Percentiles rank a stretch among this genome's conserved stretches.
These are phyloP conservation scores for Erigeron canadensis DNA, from an alignment of 129 eudicot species.

Conservation along the genomic window DNA sequence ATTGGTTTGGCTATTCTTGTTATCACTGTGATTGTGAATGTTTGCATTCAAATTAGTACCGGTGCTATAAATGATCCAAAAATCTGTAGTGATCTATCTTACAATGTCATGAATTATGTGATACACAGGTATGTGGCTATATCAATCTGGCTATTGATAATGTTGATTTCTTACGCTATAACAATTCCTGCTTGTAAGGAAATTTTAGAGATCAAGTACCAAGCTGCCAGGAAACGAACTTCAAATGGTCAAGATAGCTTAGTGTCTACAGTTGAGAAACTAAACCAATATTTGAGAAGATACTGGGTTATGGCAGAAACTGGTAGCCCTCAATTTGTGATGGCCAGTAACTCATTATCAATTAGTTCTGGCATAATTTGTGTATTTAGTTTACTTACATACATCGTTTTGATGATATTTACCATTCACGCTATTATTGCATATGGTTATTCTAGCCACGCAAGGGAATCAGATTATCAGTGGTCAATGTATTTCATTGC, in stretches of 20 bases:
- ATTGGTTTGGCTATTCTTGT: slow-evolving; percentile 43
- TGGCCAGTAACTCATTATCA: not conserved
- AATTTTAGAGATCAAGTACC: not conserved
- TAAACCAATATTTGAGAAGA: not conserved
- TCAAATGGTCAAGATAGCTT: not conserved
- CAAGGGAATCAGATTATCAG: not conserved
- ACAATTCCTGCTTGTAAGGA: not conserved
- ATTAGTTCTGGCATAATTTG: not conserved
- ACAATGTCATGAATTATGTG: not conserved
- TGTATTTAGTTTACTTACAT: not conserved
- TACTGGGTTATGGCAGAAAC: slow-evolving; percentile 4
- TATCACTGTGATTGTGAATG: slow-evolving; percentile 31
- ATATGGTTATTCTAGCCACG: too few relatives aligned
- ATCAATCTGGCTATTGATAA: not conserved
- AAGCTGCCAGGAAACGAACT: not conserved
- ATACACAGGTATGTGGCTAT: not conserved
- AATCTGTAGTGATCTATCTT: not conserved
- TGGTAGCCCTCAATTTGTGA: slow-evolving; percentile 14
- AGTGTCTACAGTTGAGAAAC: not conserved
- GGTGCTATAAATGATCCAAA: not conserved
- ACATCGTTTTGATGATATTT: not conserved
- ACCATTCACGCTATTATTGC: too few relatives aligned
- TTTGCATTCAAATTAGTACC: slow-evolving; percentile 25
- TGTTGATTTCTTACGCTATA: not conserved
- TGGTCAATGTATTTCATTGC: slow-evolving; percentile 2